These are phyloP conservation scores for Colletotrichum plurivorum DNA, from an alignment of 2,329 filamentous ascomycete species.

Conservation along the genomic window DNA sequence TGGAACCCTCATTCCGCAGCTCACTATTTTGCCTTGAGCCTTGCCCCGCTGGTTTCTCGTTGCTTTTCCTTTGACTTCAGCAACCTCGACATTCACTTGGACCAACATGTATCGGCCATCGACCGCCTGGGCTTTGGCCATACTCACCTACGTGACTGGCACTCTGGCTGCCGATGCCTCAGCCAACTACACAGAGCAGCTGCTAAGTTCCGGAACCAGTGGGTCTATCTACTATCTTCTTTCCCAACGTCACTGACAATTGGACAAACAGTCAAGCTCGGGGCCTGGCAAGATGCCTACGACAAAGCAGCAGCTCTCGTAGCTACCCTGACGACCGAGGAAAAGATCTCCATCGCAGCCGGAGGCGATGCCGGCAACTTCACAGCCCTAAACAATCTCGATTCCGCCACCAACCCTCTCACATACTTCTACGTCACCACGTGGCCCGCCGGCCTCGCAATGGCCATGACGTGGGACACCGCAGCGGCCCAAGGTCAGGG, in stretches of 20 bases:
- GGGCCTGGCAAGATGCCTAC: slow-evolving; percentile 71
- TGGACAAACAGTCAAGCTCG: slow-evolving; percentile 41
- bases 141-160: slow-evolving; percentile 36
- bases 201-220: slow-evolving; percentile 42
- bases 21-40: too few species aligned
- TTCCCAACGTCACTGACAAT: too few species aligned
- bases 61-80: neutral
- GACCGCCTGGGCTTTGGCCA: slow-evolving; percentile 19
- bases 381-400: slow-evolving; percentile 38
- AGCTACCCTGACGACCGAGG: slow-evolving; percentile 74
- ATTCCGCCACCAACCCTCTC: slow-evolving; percentile 42
- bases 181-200: slow-evolving; percentile 41
- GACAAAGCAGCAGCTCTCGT: slow-evolving; percentile 70
- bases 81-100: too few species aligned
- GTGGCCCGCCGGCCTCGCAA: slow-evolving; percentile 75
- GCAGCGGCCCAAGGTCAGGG: slow-evolving; percentile 76
- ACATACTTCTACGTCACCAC: slow-evolving; percentile 47
- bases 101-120: neutral
- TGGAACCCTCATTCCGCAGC: neutral
- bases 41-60: too few species aligned
- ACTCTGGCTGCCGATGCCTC: slow-evolving; percentile 39
- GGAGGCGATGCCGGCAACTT: slow-evolving; percentile 50
- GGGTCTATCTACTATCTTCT: neutral
- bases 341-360: slow-evolving; percentile 67
- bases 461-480: slow-evolving; percentile 81